phyloP scores from a whole-genome alignment of 257 asterid genomes.

The Solanum bulbocastanum region DNA sequence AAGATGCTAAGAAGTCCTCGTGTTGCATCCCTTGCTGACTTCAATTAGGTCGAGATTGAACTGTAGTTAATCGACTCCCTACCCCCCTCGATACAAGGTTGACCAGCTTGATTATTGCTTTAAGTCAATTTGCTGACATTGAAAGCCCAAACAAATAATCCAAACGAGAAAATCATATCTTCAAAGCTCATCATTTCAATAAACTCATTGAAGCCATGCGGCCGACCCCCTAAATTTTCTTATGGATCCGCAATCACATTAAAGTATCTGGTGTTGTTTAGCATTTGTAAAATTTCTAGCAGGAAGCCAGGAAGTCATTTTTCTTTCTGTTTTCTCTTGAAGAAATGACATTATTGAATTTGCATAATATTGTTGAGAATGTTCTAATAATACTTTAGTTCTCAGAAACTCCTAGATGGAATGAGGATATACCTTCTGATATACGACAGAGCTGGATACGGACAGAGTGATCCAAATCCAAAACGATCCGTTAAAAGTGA shows the following conservation, averaged over 20 bases:
- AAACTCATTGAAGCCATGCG: not conserved
- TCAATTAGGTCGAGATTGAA: not conserved
- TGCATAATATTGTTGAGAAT: not conserved
- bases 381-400: constrained; percentile 18
- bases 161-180: not conserved
- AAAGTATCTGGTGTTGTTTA: not conserved
- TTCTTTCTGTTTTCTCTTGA: not conserved
- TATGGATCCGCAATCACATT: not conserved
- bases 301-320: not conserved
- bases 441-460: constrained; percentile 91
- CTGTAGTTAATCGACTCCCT: not conserved
- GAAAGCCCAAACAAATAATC: not conserved
- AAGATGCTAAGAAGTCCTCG: not conserved
- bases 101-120: not conserved
- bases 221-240: not conserved
- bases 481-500: constrained; percentile 64
- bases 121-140: not conserved
- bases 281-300: not conserved
- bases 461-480: constrained; percentile 87
- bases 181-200: not conserved
- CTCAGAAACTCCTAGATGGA: constrained; percentile 58
- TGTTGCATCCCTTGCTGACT: not conserved
- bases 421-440: constrained; percentile 48
- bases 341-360: not conserved
- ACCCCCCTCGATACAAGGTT: not conserved